Conservation (phyloP, 805 yeast genomes). For the Yamadazyma tumulicola region DNA sequence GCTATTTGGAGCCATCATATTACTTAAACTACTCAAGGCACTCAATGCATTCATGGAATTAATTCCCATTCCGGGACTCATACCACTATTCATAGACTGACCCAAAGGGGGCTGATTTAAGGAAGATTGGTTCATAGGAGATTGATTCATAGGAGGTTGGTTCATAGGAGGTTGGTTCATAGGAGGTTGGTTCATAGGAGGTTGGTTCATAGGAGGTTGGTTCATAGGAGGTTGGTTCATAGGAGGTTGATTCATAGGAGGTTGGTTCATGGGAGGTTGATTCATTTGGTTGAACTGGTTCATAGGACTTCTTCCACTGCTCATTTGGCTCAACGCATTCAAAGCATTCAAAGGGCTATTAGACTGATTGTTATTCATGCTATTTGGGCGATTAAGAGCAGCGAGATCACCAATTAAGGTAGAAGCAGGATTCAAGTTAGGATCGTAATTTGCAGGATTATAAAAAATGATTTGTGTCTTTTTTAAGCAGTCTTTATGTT, state of each 20-base stretch:
- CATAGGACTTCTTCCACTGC: slow-evolving; percentile 6
- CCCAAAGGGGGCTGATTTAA: too few species aligned
- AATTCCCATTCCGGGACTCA: slow-evolving; percentile 8
- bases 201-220: slow-evolving; percentile 5
- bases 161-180: slow-evolving; percentile 1
- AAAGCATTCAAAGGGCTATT: slow-evolving; percentile 8
- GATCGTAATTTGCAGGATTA: slow-evolving; percentile 49
- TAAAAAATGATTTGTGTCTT: slow-evolving; percentile 55
- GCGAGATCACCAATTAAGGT: slow-evolving; percentile 9
- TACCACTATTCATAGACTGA: slow-evolving; percentile 3
- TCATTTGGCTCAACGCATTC: slow-evolving; percentile 8
- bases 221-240: slow-evolving; percentile 5
- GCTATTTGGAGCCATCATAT: slow-evolving; percentile 13
- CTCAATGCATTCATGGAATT: slow-evolving; percentile 18
- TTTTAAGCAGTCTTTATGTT: slow-evolving; percentile 51
- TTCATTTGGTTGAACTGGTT: slow-evolving; percentile 4
- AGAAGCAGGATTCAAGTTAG: slow-evolving; percentile 8
- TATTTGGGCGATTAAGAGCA: not conserved
- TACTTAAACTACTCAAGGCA: slow-evolving; percentile 14
- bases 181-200: slow-evolving; percentile 8
- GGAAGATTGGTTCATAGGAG: not conserved
- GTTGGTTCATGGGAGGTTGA: slow-evolving; percentile 4
- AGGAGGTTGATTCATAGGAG: slow-evolving; percentile 1
- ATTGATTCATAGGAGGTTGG: not conserved
- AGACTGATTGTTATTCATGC: not conserved